phyloP scores from a whole-genome alignment of 768 basidiomycete genomes.

The Serendipita indica region DNA sequence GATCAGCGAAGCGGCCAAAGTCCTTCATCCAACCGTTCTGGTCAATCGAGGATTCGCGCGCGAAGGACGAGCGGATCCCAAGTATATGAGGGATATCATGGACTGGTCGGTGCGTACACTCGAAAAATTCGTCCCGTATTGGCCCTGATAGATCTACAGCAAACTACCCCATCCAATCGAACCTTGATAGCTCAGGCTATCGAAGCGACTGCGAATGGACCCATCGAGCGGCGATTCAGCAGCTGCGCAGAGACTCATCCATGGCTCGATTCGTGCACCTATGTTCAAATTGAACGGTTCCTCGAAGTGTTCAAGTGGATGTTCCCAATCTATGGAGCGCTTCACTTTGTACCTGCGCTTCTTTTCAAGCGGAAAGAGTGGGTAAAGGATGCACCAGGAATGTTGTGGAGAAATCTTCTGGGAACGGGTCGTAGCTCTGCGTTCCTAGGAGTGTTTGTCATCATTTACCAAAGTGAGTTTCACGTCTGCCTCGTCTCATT shows the following conservation, averaged over 20 bases:
- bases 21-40: constrained; percentile 39
- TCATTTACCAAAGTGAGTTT: constrained; percentile 64
- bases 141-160: background rate
- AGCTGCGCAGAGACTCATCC: constrained; percentile 68
- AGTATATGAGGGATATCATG: constrained; percentile 42
- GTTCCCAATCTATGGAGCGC: constrained; percentile 53
- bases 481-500: background rate
- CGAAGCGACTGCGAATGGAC: background rate
- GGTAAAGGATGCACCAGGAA: constrained; percentile 44
- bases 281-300: constrained; percentile 54
- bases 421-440: constrained; percentile 75
- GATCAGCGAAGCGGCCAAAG: constrained; percentile 57
- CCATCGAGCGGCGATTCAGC: constrained; percentile 6
- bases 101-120: constrained; percentile 31
- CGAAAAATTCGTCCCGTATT: background rate
- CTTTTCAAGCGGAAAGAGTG: constrained; percentile 65
- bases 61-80: constrained; percentile 38
- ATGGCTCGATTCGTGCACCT: constrained; percentile 41
- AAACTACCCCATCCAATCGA: background rate
- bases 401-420: constrained; percentile 46
- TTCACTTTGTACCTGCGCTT: constrained; percentile 78
- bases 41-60: constrained; percentile 51
- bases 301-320: constrained; percentile 73
- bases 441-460: constrained; percentile 72
- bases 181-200: background rate